Percentiles rank a stretch among this genome's conserved stretches.
These are phyloP conservation scores for Mrakia hoshinonis DNA, from an alignment of 768 basidiomycete species.

Conservation along the genomic window DNA sequence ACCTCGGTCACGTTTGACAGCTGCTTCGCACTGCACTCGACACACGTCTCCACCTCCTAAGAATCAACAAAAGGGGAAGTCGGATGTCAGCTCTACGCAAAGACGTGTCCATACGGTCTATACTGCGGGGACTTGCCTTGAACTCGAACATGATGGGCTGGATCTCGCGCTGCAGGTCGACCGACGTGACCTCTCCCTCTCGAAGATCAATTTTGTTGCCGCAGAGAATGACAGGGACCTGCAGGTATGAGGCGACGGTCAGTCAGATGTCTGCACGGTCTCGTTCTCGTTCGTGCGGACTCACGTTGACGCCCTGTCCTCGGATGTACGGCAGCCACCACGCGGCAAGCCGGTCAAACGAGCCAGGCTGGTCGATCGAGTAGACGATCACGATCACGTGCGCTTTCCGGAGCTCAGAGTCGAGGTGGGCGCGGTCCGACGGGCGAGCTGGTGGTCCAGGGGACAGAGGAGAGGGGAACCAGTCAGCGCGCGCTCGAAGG, in stretches of 20 bases:
- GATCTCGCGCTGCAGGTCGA: constrained; percentile 88
- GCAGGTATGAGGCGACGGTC: constrained; percentile 23
- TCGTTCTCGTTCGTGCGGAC: constrained; percentile 31
- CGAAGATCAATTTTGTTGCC: constrained; percentile 97
- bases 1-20: constrained; percentile 91
- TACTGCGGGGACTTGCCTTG: constrained; percentile 55
- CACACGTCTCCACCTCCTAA: constrained; percentile 96
- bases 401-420: constrained; percentile 90
- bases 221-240: constrained; percentile 94
- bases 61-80: background rate
- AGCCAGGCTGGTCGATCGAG: constrained; percentile 88
- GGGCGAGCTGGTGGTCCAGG: constrained; percentile 55
- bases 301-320: constrained; percentile 86
- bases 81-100: background rate
- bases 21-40: constrained; percentile 50
- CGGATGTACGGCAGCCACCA: constrained; percentile 96
- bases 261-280: background rate
- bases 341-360: constrained; percentile 94
- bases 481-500: background rate
- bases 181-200: constrained; percentile 85
- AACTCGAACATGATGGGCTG: constrained; percentile 97
- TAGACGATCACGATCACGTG: constrained; percentile 98
- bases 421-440: constrained; percentile 76
- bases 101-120: background rate
- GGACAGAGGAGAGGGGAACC: background rate